A percentile compares a stretch with the other conserved stretches of the same genome.
Conservation (phyloP, 2,329 filamentous ascomycete genomes). For the Neoscytalidium dimidiatum region DNA sequence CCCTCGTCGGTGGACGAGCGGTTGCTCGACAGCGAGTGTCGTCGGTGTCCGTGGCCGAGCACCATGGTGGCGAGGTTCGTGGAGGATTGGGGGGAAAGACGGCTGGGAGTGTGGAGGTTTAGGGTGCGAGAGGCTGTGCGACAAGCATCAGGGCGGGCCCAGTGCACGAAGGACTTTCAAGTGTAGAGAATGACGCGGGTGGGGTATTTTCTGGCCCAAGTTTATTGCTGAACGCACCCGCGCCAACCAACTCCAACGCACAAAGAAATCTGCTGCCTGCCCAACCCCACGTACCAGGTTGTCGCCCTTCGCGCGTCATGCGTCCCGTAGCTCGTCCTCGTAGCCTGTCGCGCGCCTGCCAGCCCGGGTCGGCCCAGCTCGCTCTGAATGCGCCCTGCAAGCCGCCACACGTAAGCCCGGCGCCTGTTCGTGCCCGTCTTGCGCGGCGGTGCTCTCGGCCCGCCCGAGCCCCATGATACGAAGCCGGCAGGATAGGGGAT, state of each 20-base stretch:
- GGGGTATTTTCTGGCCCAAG: constrained; percentile 17
- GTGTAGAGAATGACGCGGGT: constrained; percentile 19
- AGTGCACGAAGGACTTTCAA: constrained; percentile 17
- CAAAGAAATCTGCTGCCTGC: constrained; percentile 11
- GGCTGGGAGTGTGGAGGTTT: constrained; percentile 12
- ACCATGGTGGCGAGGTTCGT: constrained; percentile 42
- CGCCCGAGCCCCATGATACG: constrained; percentile 12
- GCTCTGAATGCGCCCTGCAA: not conserved
- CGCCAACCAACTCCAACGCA: constrained; percentile 10
- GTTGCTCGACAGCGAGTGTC: constrained; percentile 45
- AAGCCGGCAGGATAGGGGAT: constrained; percentile 13
- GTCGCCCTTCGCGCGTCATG: not conserved
- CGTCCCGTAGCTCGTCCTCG: not conserved
- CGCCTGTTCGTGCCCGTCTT: not conserved
- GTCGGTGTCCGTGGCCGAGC: constrained; percentile 51
- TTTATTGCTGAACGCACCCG: constrained; percentile 1
- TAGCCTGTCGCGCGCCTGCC: not conserved
- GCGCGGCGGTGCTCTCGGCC: constrained; percentile 5
- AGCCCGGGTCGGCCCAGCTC: not conserved
- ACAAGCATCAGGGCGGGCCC: constrained; percentile 18
- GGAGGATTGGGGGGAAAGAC: not conserved
- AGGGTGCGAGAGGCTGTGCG: constrained; percentile 13
- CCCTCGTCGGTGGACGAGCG: constrained; percentile 43
- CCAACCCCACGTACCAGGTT: too few species aligned
- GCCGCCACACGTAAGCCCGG: constrained; percentile 12